Base-by-base conservation (phyloP, 2,329 filamentous ascomycete genomes). In the Colletotrichum euphorbiae region DNA sequence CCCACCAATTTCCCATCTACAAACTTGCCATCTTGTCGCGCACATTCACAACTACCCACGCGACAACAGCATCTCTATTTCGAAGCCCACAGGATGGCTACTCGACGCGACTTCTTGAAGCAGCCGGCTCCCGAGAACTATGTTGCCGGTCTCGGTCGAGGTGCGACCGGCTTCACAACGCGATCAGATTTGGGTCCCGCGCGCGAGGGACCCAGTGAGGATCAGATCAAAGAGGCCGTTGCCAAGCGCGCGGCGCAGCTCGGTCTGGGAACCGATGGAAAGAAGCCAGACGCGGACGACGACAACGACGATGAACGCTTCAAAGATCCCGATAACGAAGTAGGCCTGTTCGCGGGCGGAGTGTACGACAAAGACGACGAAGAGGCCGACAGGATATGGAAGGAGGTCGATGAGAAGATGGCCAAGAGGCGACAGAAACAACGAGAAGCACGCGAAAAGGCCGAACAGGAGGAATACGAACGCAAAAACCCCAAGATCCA, bases 291-390 rank as follows among this genome's bases (percentile, higher is more conserved):
- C 58, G 89, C 92, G 19, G 89, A 91, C 46, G 89, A 87, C 69
- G 90, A 91, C 40, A 90, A 91, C 63, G 90, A 92, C 61, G 91
- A 93, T 63, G 91, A 92, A 40, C 88, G 95, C 52, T 98, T 94
- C 75, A 94, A 97, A 77, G 96, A 99, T 77, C 96, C 96, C 1
- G 96, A 99, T 75, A 98, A 98, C 75, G 96, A 99, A 79, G 92
- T 96, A 54, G 96, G 97, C 4, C 84, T 99, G 21, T 99, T 99
- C 75, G 94, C 96, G 3, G 95, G 93, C 63, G 96, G 96, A 40
- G 92, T 96, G 74, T 99, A 97, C 82, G 96, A 98, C 78, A 92
- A 96, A 78, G 96, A 99, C 64, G 96, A 99, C 76, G 96, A 99
- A 75, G 97, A 99, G 80, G 96, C 96, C 48, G 96, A 99, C 81